Conservation (phyloP, 2,329 filamentous ascomycete genomes). For the Colletotrichum lindemuthianum region DNA sequence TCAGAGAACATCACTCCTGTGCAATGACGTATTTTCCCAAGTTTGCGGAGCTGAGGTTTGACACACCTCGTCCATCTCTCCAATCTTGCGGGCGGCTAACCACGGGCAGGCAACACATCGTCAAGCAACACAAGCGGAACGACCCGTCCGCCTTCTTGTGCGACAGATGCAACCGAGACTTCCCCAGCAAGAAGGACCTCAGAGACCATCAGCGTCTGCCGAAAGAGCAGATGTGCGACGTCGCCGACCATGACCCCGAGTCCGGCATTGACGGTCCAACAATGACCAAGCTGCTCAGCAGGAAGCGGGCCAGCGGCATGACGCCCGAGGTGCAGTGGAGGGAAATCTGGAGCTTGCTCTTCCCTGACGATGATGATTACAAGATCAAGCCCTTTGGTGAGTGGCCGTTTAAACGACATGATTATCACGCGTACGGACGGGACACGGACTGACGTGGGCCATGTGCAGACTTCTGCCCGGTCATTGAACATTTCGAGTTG, state of each 20-base stretch:
- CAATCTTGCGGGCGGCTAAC: too few species aligned
- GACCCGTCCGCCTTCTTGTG: conserved; percentile 53
- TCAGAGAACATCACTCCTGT: conserved; percentile 56
- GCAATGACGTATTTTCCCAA: conserved; percentile 55
- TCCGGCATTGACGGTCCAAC: conserved; percentile 53
- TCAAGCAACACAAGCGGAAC: conserved; percentile 55
- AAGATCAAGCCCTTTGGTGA: conserved; percentile 45
- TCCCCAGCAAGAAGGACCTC: conserved; percentile 49
- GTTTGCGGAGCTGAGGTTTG: conserved; percentile 52
- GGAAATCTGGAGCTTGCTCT: conserved; percentile 54
- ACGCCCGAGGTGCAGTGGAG: conserved; percentile 52
- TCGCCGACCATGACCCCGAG: conserved; percentile 52
- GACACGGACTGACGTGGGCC: not conserved
- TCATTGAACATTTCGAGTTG: conserved; percentile 54
- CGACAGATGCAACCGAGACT: conserved; percentile 53
- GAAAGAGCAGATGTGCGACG: conserved; percentile 54
- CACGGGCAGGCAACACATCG: conserved; percentile 50
- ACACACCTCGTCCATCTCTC: too few species aligned
- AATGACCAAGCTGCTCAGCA: conserved; percentile 50
- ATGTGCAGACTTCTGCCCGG: conserved; percentile 49
- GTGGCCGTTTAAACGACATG: too few species aligned
- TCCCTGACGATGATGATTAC: conserved; percentile 51
- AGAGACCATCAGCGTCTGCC: conserved; percentile 52
- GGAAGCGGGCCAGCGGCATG: conserved; percentile 51
- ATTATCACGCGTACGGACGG: not conserved